Evolutionary conservation across 106 monocot species (phyloP), one percentile per base, ranked within the genome.

Genomic region (Phalaenopsis aphrodite): DNA sequence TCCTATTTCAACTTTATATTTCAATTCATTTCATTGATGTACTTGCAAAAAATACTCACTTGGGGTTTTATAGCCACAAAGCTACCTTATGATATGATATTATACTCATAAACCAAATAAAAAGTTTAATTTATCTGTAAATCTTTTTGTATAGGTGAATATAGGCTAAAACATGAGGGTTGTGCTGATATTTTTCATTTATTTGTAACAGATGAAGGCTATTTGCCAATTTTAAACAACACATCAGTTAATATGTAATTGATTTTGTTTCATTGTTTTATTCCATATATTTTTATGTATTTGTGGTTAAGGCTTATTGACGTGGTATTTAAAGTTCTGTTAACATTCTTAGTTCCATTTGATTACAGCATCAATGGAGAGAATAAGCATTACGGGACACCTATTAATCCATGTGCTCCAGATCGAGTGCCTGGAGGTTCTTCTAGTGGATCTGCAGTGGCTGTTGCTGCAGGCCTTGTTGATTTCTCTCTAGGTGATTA

Each of bases 351-450:
- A 41, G 8, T 21, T 37, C 37, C 55, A 18, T 46, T 68, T 41
- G 67, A 74, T 18, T 84, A 42, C 85, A 95, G 95, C 72, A 91
- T 95, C 64, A 91, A 95, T 87, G 95, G 95, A 42, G 93, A 95
- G 77, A 95, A 95, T 80, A 55, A 79, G 68, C 95, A 95, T 55
- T 95, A 93, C 78, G 95, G 95, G 10, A 95, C 95, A 38, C 95
- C 95, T 19, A 80, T 76, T 64, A 95, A 95, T 88, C 93, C 91
- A 23, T 78, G 73, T 77, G 93, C 87, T 52, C 83, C 86, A 2
- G 93, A 91, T 85, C 85, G 93, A 74, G 91, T 91, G 47, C 95
- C 95, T 65, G 95, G 95, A 19, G 95, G 95, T 77, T 95, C 95
- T 45, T 95, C 95, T 43, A 93, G 95, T 87, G 95, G 95, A 76